A percentile compares a stretch with the other conserved stretches of the same genome.
Conservation (phyloP, 1,284 basidiomycete species). For the Apiotrichum sp. region DNA sequence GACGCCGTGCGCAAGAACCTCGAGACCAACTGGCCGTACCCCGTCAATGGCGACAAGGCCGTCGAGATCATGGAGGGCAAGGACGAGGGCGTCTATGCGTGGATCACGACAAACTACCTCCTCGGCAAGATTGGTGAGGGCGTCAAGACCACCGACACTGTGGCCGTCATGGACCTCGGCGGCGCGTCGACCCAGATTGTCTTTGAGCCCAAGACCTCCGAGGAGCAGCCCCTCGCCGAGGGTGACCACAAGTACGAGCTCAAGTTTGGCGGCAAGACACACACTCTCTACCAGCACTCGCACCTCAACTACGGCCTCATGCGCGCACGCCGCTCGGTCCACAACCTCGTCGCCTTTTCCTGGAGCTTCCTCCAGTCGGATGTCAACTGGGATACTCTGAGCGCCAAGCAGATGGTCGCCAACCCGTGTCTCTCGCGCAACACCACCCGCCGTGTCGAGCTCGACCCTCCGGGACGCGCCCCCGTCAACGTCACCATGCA, state of each 20-base stretch:
- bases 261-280: slow-evolving; percentile 62
- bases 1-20: slow-evolving; percentile 66
- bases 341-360: slow-evolving; percentile 85
- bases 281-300: slow-evolving; percentile 86
- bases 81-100: slow-evolving; percentile 97
- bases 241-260: slow-evolving; percentile 94
- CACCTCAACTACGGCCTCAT: slow-evolving; percentile 95
- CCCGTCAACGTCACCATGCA: slow-evolving; percentile 69
- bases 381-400: slow-evolving; percentile 49
- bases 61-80: slow-evolving; percentile 92
- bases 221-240: slow-evolving; percentile 58
- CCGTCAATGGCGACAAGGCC: slow-evolving; percentile 55
- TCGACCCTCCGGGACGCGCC: slow-evolving; percentile 58
- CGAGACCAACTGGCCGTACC: slow-evolving; percentile 66
- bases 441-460: slow-evolving; percentile 59
- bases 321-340: slow-evolving; percentile 77
- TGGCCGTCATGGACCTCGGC: slow-evolving; percentile 91
- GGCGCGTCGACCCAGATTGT: slow-evolving; percentile 98
- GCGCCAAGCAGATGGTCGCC: slow-evolving; percentile 46
- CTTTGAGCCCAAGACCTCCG: slow-evolving; percentile 65
- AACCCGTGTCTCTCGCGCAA: slow-evolving; percentile 79
- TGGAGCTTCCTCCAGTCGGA: slow-evolving; percentile 51
- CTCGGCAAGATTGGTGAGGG: slow-evolving; percentile 64
- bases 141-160: slow-evolving; percentile 55
- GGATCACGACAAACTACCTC: slow-evolving; percentile 97